Base-by-base conservation (phyloP, 2,329 filamentous ascomycete genomes). In the Fusarium cicatricum region DNA sequence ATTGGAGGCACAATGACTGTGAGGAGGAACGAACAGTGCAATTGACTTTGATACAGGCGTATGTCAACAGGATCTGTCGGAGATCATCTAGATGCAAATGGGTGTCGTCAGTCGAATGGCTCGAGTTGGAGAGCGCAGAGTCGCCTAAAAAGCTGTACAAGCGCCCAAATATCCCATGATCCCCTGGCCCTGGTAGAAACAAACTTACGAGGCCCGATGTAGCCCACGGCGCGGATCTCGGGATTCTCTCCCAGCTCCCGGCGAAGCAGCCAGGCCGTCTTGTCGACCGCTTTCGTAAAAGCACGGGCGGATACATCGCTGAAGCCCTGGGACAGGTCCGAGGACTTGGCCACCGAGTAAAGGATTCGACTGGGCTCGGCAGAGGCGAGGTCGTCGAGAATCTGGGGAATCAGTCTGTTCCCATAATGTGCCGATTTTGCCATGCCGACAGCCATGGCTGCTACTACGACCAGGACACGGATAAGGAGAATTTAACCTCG, bases 21-120 rank as follows among this genome's bases (percentile, higher is more conserved):
- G n/a, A n/a, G 3, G 11, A 21, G 14, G 14, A 3, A 58, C 67
- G 49, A 58, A 74, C 74, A 33, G 70, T 64, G 33, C 68, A 75
- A 5, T 68, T 68, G 26, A 65, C 69, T 47, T 77, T 77, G 32
- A 74, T 66, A 31, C 66, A 67, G 0, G 68, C 75, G 37, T 70
- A 69, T 0, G 67, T 72, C 28, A 74, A 34, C 1, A 74, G 45
- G 11, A 70, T 44, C 17, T 74, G 66, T 14, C 71, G 61, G 9
- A 73, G 42, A 47, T 74, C 71, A 26, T 73, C 71, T 73, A 15
- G n/a, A 11, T 23, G 33, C 33, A 36, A 15, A 36, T 36, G 33
- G 33, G 33, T 19, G 33, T 36, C 33, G n/a, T n/a, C n/a, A 36
- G 33, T 36, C 33, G 7, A 36, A 36, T 36, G 33, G 33, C 16